Evolutionary conservation across 83 land plant genomes (phyloP).

Genomic region (Thuja plicata): DNA sequence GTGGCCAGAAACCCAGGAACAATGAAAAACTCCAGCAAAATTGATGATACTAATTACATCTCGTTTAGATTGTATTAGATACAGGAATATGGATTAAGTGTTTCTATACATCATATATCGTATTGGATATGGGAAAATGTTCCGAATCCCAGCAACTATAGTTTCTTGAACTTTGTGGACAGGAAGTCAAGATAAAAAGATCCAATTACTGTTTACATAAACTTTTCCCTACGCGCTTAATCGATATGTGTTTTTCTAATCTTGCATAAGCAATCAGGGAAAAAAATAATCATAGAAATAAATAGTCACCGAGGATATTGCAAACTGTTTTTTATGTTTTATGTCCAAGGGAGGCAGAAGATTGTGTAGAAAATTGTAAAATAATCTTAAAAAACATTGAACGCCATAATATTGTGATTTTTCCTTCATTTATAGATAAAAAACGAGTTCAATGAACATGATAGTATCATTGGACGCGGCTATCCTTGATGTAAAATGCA

Average conservation of each 20-base stretch:
- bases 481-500: too few species aligned
- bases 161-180: not conserved
- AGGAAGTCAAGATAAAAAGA: not conserved
- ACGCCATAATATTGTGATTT: too few species aligned
- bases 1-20: not conserved
- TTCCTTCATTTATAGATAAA: too few species aligned
- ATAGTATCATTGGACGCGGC: too few species aligned
- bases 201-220: not conserved
- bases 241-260: not conserved
- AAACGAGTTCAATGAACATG: too few species aligned
- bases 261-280: not conserved
- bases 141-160: not conserved
- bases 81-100: not conserved
- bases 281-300: not conserved
- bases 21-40: not conserved
- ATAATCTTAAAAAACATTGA: too few species aligned
- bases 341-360: not conserved
- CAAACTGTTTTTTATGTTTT: not conserved
- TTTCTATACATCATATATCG: not conserved
- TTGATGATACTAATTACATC: not conserved
- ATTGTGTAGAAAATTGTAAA: not conserved
- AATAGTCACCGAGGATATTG: not conserved
- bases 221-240: not conserved
- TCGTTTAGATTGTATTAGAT: not conserved
- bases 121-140: not conserved